phyloP scores from a whole-genome alignment of 2,329 filamentous ascomycete species.

The Orbilia brochopaga region DNA sequence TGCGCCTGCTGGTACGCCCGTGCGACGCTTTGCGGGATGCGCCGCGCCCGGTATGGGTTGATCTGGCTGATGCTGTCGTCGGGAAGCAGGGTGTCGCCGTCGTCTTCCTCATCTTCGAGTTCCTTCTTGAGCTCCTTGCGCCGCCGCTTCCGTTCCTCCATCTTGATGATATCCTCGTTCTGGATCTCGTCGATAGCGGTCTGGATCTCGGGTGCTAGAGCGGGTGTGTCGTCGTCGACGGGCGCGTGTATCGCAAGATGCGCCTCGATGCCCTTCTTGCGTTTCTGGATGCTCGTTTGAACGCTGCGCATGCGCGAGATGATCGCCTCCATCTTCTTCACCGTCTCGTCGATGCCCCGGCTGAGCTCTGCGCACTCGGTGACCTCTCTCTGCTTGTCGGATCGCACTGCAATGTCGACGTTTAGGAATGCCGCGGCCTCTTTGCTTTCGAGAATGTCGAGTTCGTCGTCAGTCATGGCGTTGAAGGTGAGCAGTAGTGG shows the following conservation, averaged over 20 bases:
- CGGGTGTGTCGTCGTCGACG: slow-evolving; percentile 34
- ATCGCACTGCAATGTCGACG: slow-evolving; percentile 39
- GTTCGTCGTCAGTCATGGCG: slow-evolving; percentile 42
- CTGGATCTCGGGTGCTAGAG: slow-evolving; percentile 34
- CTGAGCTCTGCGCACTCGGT: slow-evolving; percentile 41
- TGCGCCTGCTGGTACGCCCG: slow-evolving; percentile 43
- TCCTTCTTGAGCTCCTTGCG: slow-evolving; percentile 38
- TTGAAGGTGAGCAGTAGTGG: slow-evolving; percentile 39
- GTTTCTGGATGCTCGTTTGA: slow-evolving; percentile 35
- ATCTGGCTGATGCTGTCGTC: slow-evolving; percentile 49
- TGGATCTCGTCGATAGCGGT: slow-evolving; percentile 44
- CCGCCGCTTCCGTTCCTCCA: slow-evolving; percentile 39
- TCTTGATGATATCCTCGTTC: slow-evolving; percentile 47
- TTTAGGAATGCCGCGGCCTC: slow-evolving; percentile 33
- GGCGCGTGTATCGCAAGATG: slow-evolving; percentile 33
- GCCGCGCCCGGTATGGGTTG: slow-evolving; percentile 34
- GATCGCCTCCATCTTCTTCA: slow-evolving; percentile 34
- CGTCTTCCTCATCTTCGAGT: slow-evolving; percentile 37
- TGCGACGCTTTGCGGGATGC: slow-evolving; percentile 38
- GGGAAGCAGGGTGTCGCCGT: slow-evolving; percentile 38
- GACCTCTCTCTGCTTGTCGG: slow-evolving; percentile 42
- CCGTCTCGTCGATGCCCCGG: slow-evolving; percentile 38
- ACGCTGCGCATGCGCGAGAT: slow-evolving; percentile 38
- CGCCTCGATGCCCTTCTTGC: slow-evolving; percentile 35
- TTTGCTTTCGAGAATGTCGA: slow-evolving; percentile 39